Evolutionary conservation across 306 rosid genomes (phyloP).

Genomic region (Quercus aquifolioides): DNA sequence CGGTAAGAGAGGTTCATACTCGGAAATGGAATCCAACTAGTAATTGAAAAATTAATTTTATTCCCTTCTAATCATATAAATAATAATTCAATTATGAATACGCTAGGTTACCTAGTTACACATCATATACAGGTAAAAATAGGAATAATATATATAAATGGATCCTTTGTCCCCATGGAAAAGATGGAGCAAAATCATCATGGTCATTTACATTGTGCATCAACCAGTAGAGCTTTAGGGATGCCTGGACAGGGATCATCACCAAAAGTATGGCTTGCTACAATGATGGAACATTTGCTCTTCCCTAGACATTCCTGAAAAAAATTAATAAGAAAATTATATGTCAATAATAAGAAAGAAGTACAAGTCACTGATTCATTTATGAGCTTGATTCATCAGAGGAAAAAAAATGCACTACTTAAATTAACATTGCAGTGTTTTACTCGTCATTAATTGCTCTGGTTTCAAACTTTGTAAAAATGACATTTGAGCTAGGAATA

Average conservation of each 20-base stretch:
- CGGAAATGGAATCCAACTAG: not conserved
- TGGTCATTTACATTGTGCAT: constrained; percentile 38
- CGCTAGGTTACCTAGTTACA: not conserved
- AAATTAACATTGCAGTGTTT: no score
- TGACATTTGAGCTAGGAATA: no score
- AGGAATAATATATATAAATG: not conserved
- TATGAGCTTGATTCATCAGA: no score
- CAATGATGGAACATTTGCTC: constrained; percentile 31
- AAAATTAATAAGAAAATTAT: not conserved
- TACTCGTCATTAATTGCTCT: no score
- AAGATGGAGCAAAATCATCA: not conserved
- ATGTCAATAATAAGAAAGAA: not conserved
- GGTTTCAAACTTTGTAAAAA: no score
- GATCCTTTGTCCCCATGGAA: not conserved
- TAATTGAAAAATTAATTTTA: not conserved
- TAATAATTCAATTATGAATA: not conserved
- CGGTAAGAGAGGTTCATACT: not conserved
- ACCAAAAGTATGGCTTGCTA: constrained; percentile 27
- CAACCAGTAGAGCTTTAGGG: constrained; percentile 39
- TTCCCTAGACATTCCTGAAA: constrained; percentile 48
- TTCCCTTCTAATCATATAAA: not conserved
- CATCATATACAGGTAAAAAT: not conserved
- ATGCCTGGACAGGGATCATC: constrained; percentile 41
- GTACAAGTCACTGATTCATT: no score
- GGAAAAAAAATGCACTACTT: no score